phyloP scores from a whole-genome alignment of 2,329 filamentous ascomycete species.

The Septoria linicola region DNA sequence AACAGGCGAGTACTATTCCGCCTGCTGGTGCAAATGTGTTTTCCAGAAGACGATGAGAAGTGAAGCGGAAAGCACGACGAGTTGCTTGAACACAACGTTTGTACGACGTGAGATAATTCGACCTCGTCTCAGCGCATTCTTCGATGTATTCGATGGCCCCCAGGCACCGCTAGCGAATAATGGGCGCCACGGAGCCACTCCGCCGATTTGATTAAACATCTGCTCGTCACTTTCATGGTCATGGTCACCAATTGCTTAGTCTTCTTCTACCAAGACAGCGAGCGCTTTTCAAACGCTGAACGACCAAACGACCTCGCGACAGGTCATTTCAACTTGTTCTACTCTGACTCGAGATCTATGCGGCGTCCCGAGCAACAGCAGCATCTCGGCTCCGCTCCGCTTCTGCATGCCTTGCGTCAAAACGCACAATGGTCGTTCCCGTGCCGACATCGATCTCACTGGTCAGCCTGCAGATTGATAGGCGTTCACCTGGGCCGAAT shows the following conservation, averaged over 20 bases:
- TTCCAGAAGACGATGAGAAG: background rate
- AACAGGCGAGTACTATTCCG: slow-evolving; percentile 8
- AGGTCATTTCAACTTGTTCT: too few species aligned
- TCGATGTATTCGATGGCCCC: background rate
- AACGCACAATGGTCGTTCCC: background rate
- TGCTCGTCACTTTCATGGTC: too few species aligned
- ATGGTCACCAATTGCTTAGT: too few species aligned
- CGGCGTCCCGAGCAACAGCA: too few species aligned
- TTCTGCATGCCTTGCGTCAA: slow-evolving; percentile 3
- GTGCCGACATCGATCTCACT: slow-evolving; percentile 1
- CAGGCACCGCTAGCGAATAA: background rate
- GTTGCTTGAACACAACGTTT: too few species aligned
- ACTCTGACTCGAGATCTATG: too few species aligned
- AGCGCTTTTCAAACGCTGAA: too few species aligned
- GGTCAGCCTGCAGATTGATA: slow-evolving; percentile 5
- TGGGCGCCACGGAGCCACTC: background rate
- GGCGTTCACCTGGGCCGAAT: slow-evolving; percentile 4
- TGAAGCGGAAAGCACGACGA: background rate
- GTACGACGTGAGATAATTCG: too few species aligned
- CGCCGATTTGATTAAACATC: background rate
- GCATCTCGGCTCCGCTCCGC: background rate
- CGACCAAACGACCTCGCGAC: too few species aligned
- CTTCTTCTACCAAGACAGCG: too few species aligned
- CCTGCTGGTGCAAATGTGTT: too few species aligned
- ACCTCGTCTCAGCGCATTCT: background rate